Base-by-base conservation (phyloP, 2,329 filamentous ascomycete genomes). In the Colletotrichum lentis region DNA sequence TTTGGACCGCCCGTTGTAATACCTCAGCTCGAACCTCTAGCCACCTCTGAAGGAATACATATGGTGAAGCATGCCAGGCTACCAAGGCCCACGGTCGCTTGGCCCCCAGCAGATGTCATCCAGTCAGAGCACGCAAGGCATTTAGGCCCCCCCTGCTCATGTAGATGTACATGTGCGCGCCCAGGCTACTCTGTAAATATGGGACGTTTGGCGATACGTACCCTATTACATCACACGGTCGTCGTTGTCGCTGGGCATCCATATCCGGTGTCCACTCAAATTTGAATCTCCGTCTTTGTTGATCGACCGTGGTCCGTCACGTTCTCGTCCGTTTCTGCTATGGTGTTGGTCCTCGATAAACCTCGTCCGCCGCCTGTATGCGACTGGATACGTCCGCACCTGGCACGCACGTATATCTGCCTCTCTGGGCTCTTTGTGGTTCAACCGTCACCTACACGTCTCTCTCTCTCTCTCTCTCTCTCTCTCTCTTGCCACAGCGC, bases 151-250 rank as follows among this genome's bases (percentile, higher is more conserved):
- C 1, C 27, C 37, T 37, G 57, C 50, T 44, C 20, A 31, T 39
- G 27, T 22, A 47, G 37, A 18, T 27, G 11, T 16, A 6, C 31
- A 37, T 55, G 50, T 54, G 46, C 31, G 5, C 31, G n/a, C 49
- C 57, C 57, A 62, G 31, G 57, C 39, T 14, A n/a, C n/a, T n/a
- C n/a, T n/a, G n/a, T n/a, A 22, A 14, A 41, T 46, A 22, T 65
- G 63, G 57, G 49, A 47, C 16, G 3, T 5, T 14, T 18, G n/a
- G 44, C 27, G 55, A 47, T 58, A 47, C 43, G 55, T 58, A 35
- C n/a, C 41, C 57, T 31, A 65, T 65, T 65, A 65, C 63, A 55
- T 65, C 63, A 65, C 43, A 47, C 24, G 7, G 37, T 46, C 56
- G 27, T 31, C 20, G 35, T 37, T 53, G 22, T 37, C 47, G 46